These are phyloP conservation scores for Talaromyces sp. DNA, from an alignment of 2,329 filamentous ascomycete genomes.

Conservation along the genomic window DNA sequence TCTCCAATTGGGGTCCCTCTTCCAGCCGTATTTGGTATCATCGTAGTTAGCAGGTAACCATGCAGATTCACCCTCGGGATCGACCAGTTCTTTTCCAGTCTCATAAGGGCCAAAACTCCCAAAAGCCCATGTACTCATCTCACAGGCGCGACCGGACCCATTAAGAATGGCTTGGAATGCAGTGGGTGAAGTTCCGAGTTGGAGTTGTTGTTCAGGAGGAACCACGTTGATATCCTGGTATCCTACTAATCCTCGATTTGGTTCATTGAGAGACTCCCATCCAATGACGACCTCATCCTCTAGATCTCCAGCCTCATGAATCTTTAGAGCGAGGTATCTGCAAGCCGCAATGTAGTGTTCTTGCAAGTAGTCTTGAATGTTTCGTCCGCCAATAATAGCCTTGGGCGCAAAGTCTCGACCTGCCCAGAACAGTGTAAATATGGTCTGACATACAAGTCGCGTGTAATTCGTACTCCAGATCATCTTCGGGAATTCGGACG, in stretches of 20 bases:
- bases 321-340: constrained; percentile 74
- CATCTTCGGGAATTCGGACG: constrained; percentile 91
- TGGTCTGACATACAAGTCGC: constrained; percentile 77
- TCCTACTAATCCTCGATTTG: constrained; percentile 82
- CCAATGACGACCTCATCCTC: constrained; percentile 85
- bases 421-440: constrained; percentile 92
- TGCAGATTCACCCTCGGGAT: constrained; percentile 78
- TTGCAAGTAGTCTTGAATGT: constrained; percentile 94
- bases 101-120: constrained; percentile 90
- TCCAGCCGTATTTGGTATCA: constrained; percentile 86
- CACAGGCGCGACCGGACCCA: constrained; percentile 84
- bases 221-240: constrained; percentile 76
- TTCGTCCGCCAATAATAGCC: constrained; percentile 88
- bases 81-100: constrained; percentile 74
- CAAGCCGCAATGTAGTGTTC: constrained; percentile 79
- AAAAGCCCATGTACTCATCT: constrained; percentile 90
- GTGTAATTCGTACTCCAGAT: constrained; percentile 98
- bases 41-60: constrained; percentile 84
- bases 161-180: constrained; percentile 91
- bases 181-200: constrained; percentile 89
- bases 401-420: constrained; percentile 91
- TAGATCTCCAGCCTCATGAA: constrained; percentile 81
- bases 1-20: constrained; percentile 81
- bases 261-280: constrained; percentile 96
- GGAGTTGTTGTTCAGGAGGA: constrained; percentile 81